Evolutionary conservation across 176 grass and related monocot species (phyloP).

Genomic region (Panicum miliaceum): DNA sequence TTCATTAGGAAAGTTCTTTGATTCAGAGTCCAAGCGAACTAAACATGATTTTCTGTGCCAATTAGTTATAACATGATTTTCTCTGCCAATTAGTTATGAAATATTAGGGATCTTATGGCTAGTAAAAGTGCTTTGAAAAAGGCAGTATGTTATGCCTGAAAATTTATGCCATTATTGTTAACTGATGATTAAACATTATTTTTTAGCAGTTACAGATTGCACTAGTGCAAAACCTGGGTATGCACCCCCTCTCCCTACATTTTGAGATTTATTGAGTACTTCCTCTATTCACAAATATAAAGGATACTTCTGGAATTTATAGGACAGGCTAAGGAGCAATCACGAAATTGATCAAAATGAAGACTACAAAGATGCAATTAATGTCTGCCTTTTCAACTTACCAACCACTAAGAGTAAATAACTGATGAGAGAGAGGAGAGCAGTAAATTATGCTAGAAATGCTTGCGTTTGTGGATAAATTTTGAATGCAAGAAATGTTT

Average conservation of each 20-base stretch:
- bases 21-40: background rate
- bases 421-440: too few relatives aligned
- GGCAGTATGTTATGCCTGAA: too few relatives aligned
- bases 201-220: background rate
- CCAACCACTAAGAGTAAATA: background rate
- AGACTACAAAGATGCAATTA: too few relatives aligned
- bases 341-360: background rate
- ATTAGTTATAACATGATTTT: background rate
- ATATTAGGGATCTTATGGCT: too few relatives aligned
- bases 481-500: too few relatives aligned
- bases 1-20: background rate
- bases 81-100: background rate
- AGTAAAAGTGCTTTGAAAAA: too few relatives aligned
- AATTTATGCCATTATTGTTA: too few relatives aligned
- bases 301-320: too few relatives aligned
- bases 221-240: background rate
- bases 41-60: background rate
- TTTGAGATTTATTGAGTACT: too few relatives aligned
- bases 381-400: background rate
- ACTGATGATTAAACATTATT: too few relatives aligned
- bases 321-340: background rate
- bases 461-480: background rate
- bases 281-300: too few relatives aligned
- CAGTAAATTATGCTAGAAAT: background rate
- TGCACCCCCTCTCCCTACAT: too few relatives aligned